Evolutionary conservation across 2,329 filamentous ascomycete genomes (phyloP), one percentile per base, ranked within the genome.

Genomic region (Colletotrichum graminicola): DNA sequence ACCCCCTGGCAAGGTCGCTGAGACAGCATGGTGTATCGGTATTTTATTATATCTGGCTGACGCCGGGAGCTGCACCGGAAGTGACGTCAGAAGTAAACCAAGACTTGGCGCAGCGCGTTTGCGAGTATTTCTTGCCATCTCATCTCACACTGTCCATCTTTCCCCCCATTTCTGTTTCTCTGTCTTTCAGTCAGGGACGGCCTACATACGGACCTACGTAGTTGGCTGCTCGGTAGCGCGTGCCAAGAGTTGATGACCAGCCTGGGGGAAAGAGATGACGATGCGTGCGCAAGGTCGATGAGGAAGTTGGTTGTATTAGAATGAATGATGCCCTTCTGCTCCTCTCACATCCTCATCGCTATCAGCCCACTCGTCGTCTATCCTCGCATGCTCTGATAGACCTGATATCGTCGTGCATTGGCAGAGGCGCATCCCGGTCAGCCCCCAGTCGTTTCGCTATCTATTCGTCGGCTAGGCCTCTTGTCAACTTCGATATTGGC

Each of bases 11-110:
- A 41, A 16, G 47, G 39, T 34, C 21, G 45, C 8, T 4, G 29
- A 61, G 47, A 18, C 45, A 5, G 36, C 26, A 47, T n/a, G n/a
- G n/a, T n/a, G n/a, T n/a, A n/a, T n/a, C n/a, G n/a, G n/a, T n/a
- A n/a, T n/a, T n/a, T n/a, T n/a, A n/a, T 39, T 18, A 32, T 49
- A 32, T 21, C n/a, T 41, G 55, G 12, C 39, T n/a, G 7, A 10
- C 29, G 36, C 41, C 14, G 23, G 39, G 14, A 56, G 67, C 51
- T 39, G 32, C 67, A 71, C 64, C 12, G 1, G 11, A 26, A 23
- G 41, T 67, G 67, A 71, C 64, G 67, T 71, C 67, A 71, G 26
- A 51, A 34, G 3, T 29, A 5, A 21, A n/a, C 23, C n/a, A 56
- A 18, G 32, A 55, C 67, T 61, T 67, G 67, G 67, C 62, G 62